A percentile compares a stretch with the other conserved stretches of the same genome.
These are phyloP conservation scores for Ballota nigra DNA, from an alignment of 257 asterid genomes.

Conservation along the genomic window DNA sequence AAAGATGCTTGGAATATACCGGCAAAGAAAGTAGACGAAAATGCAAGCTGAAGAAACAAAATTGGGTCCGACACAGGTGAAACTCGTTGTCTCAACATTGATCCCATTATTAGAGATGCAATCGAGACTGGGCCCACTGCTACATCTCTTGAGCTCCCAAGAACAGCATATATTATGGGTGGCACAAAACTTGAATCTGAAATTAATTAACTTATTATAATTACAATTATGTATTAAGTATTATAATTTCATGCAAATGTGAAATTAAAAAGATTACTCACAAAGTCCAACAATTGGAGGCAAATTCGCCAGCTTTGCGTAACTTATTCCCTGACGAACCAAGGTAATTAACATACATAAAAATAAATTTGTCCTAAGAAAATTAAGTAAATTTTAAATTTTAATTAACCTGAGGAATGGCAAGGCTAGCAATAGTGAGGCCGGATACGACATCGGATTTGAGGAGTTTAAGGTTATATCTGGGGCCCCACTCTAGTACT, in stretches of 20 bases:
- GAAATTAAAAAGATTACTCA: constrained; percentile 25
- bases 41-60: constrained; percentile 70
- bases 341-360: not conserved
- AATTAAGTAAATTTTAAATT: not conserved
- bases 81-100: constrained; percentile 65
- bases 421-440: constrained; percentile 81
- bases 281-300: constrained; percentile 86
- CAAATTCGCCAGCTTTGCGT: constrained; percentile 70
- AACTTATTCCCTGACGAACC: constrained; percentile 64
- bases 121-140: constrained; percentile 85
- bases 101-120: constrained; percentile 66
- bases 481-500: constrained; percentile 65
- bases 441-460: constrained; percentile 77
- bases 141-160: constrained; percentile 79
- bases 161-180: constrained; percentile 61
- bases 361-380: not conserved
- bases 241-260: not conserved
- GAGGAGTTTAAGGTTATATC: constrained; percentile 42
- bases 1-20: constrained; percentile 69
- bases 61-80: constrained; percentile 51
- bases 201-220: not conserved
- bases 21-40: constrained; percentile 72
- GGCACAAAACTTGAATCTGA: constrained; percentile 88
- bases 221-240: too few species aligned
- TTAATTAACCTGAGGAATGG: constrained; percentile 64